Evolutionary conservation across 2,329 filamentous ascomycete genomes (phyloP), one percentile per base, ranked within the genome.

Genomic region (Xylaria sp.): DNA sequence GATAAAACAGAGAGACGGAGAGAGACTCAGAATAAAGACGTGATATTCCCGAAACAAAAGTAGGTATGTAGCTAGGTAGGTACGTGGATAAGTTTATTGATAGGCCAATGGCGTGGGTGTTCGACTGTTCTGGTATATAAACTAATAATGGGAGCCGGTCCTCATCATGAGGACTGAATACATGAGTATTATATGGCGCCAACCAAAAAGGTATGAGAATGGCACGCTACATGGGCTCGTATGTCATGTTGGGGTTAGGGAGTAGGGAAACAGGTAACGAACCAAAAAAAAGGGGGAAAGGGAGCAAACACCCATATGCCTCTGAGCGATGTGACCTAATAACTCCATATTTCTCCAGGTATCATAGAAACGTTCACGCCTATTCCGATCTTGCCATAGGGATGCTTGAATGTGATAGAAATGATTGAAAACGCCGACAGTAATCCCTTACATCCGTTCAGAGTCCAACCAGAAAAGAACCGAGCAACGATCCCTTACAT

Each of bases 201-300:
- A 67, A 64, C 59, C 34, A 65, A 59, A 57, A 64, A 64, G 53
- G 42, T 58, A 57, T 49, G 63, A 64, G 59, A 46, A 65, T 60
- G 62, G 67, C 68, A 68, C 60, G 69, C 54, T 68, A 71, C 69
- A 73, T 64, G 65, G 64, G 54, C 68, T 71, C 49, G 23, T 50
- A 63, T 52, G 67, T 58, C 30, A 63, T 44, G 66, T 46, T 35
- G 47, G 37, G 48, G 8, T 2, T 49, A n/a, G 37, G 37, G 16
- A 44, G 10, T 13, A 54, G 53, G 35, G 57, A 67, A 66, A 60
- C 63, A 61, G 60, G 62, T 68, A 62, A 65, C 64, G 63, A 52
- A 42, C 52, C 56, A 34, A 55, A 52, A 57, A 58, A 57, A 58
- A 59, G 59, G 58, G 42, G 30, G 37, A 37, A 23, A 59, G 54